phyloP scores from a whole-genome alignment of 2,329 filamentous ascomycete species.

The Arachnomyces sp. region DNA sequence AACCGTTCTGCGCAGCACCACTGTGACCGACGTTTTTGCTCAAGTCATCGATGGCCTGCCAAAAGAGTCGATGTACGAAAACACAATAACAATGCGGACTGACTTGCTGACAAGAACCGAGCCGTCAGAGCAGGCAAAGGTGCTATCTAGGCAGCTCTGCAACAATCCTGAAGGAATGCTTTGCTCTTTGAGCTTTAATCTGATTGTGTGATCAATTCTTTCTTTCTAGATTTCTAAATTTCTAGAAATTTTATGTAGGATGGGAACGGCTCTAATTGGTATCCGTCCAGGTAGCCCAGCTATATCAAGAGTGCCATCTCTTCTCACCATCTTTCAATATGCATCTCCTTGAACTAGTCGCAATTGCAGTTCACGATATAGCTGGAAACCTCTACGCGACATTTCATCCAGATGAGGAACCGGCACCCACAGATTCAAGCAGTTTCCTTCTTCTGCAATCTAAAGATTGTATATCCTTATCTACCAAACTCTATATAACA shows the following conservation, averaged over 20 bases:
- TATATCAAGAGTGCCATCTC: background rate
- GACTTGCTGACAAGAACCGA: constrained; percentile 1
- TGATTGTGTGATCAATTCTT: too few species aligned
- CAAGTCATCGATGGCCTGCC: constrained; percentile 5
- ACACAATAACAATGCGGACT: background rate
- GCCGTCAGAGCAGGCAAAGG: background rate
- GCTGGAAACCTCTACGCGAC: constrained; percentile 1
- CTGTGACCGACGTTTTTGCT: background rate
- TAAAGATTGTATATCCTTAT: background rate
- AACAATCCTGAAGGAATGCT: too few species aligned
- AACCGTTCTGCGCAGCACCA: background rate
- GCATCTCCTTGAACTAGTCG: constrained; percentile 4
- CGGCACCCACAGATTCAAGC: background rate
- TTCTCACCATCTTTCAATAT: constrained; percentile 1
- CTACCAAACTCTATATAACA: background rate
- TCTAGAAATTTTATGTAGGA: too few species aligned
- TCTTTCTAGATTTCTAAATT: too few species aligned
- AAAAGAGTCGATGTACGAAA: background rate
- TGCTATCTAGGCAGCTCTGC: background rate
- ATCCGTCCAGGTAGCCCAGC: background rate
- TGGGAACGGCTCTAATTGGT: too few species aligned
- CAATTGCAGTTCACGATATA: constrained; percentile 3
- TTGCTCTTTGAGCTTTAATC: too few species aligned
- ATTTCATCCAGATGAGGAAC: constrained; percentile 3
- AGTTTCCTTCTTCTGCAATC: background rate